Percentiles rank a stretch among this genome's conserved stretches.
Conservation (phyloP, 2,329 filamentous ascomycete genomes). For the Orbilia brochopaga region DNA sequence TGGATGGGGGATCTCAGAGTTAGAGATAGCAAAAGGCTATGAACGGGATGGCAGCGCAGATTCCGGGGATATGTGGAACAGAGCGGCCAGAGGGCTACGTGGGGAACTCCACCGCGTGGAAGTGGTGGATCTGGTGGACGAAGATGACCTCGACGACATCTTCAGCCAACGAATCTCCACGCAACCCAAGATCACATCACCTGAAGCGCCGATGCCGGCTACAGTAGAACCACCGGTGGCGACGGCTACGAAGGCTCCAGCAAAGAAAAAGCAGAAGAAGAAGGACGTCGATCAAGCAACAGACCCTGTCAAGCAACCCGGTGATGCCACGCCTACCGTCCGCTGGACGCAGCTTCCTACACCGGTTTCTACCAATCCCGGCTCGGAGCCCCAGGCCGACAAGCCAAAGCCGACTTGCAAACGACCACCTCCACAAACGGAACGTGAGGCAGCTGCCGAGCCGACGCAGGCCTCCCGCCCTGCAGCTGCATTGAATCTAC, state of each 20-base stretch:
- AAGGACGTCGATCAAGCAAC: not conserved
- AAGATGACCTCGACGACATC: conserved; percentile 38
- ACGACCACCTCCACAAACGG: not conserved
- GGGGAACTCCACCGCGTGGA: conserved; percentile 25
- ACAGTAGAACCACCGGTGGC: not conserved
- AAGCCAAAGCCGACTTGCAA: not conserved
- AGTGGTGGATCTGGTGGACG: conserved; percentile 40
- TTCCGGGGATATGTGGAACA: conserved; percentile 13
- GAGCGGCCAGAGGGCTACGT: conserved; percentile 20
- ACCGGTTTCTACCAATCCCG: conserved; percentile 6
- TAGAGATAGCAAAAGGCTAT: conserved; percentile 21
- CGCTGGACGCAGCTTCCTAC: conserved; percentile 19
- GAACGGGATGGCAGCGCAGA: not conserved
- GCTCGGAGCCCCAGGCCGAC: not conserved
- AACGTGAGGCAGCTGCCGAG: not conserved
- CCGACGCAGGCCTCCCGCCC: not conserved
- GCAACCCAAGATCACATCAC: not conserved
- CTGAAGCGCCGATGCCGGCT: not conserved
- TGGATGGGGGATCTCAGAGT: conserved; percentile 37
- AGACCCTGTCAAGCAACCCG: not conserved
- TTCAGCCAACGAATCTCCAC: conserved; percentile 22
- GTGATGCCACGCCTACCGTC: conserved; percentile 3
- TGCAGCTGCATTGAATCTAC: not conserved
- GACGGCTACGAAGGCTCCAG: not conserved
- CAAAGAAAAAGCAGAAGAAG: conserved; percentile 5